Conservation (phyloP, 139 green algal species). For the Micromonas pusilla region DNA sequence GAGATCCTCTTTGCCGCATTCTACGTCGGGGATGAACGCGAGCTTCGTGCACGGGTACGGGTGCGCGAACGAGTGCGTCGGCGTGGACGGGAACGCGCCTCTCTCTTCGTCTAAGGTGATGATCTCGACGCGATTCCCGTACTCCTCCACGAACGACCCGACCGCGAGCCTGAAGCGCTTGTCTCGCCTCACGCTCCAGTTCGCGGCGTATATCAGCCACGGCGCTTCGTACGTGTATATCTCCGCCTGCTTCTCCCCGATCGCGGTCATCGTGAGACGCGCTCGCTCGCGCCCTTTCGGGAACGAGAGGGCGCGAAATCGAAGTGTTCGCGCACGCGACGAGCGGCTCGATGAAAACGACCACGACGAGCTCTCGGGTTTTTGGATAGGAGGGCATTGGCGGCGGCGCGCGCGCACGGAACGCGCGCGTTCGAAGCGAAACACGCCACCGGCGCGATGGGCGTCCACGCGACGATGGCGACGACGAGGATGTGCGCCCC, state of each 20-base stretch:
- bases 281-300: too few species aligned
- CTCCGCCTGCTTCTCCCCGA: constrained; percentile 49
- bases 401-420: too few species aligned
- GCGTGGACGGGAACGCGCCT: constrained; percentile 55
- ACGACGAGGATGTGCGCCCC: background rate
- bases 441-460: background rate
- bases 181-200: constrained; percentile 88
- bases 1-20: constrained; percentile 63
- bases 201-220: constrained; percentile 78
- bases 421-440: too few species aligned
- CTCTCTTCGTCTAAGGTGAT: constrained; percentile 62
- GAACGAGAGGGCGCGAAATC: too few species aligned
- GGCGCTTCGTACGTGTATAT: constrained; percentile 87
- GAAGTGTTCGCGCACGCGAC: too few species aligned
- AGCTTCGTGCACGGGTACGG: constrained; percentile 93
- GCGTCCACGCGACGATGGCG: background rate
- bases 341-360: too few species aligned
- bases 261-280: background rate
- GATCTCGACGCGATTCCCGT: constrained; percentile 65
- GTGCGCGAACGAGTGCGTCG: constrained; percentile 64
- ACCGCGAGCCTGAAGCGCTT: constrained; percentile 82
- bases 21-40: constrained; percentile 77
- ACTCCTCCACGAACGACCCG: constrained; percentile 85
- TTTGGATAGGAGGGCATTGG: too few species aligned
- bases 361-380: too few species aligned